Conservation (phyloP, 257 asterid genomes). For the Lantana camara region DNA sequence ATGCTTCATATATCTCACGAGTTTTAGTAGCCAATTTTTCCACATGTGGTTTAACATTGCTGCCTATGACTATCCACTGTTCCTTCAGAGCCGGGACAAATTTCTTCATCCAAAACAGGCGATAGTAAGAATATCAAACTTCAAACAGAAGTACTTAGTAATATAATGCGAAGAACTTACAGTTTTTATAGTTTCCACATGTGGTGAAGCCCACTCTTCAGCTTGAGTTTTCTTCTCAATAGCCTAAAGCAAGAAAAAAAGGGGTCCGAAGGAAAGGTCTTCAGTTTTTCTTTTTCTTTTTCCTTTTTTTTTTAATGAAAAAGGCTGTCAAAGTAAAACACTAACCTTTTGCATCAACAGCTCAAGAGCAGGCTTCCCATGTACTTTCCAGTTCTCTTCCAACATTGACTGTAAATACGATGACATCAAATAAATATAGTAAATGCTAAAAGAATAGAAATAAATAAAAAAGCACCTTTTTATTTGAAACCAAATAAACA, state of each 20-base stretch:
- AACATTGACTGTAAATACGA: conserved; percentile 47
- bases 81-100: conserved; percentile 60
- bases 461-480: conserved; percentile 8
- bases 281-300: too few species aligned
- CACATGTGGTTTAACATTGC: conserved; percentile 55
- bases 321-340: neutral
- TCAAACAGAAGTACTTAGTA: conserved; percentile 8
- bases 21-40: conserved; percentile 46
- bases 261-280: too few species aligned
- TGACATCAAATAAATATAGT: conserved; percentile 13
- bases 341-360: conserved; percentile 53
- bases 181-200: conserved; percentile 50
- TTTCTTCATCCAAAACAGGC: conserved; percentile 49
- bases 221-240: conserved; percentile 64
- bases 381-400: conserved; percentile 64
- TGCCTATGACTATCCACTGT: conserved; percentile 51
- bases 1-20: conserved; percentile 49
- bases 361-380: conserved; percentile 70
- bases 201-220: conserved; percentile 76
- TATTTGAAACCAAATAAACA: too few species aligned
- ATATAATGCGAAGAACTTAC: conserved; percentile 44
- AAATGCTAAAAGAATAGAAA: conserved; percentile 2
- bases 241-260: conserved; percentile 42
- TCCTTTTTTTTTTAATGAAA: neutral
- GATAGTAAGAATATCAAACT: neutral